Evolutionary conservation across 2,329 filamentous ascomycete genomes (phyloP).

Genomic region (Aspergillus pseudoglaucus): DNA sequence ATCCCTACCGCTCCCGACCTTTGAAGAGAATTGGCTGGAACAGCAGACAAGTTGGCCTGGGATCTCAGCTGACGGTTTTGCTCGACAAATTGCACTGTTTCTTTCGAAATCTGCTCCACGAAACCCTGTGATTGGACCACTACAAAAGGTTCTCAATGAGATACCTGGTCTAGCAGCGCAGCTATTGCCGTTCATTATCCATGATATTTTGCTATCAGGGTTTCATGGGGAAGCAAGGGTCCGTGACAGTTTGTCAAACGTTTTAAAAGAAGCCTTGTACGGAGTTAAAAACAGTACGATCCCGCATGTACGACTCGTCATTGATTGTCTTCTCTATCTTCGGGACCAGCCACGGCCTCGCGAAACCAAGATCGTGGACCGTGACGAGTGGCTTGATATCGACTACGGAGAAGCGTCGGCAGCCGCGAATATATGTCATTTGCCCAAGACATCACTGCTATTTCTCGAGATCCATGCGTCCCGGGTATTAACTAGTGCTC

Average conservation of each 20-base stretch:
- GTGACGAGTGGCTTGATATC: constrained; percentile 77
- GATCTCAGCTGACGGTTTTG: constrained; percentile 26
- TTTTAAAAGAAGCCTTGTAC: constrained; percentile 59
- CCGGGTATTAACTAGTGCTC: constrained; percentile 51
- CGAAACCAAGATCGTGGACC: constrained; percentile 72
- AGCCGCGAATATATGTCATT: constrained; percentile 69
- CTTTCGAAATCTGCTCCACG: constrained; percentile 55
- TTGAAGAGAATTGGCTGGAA: constrained; percentile 14
- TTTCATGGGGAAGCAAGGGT: constrained; percentile 54
- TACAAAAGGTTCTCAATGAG: constrained; percentile 59
- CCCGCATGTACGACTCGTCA: constrained; percentile 63
- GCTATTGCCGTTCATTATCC: constrained; percentile 76
- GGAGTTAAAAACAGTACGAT: constrained; percentile 38
- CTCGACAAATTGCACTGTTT: constrained; percentile 33
- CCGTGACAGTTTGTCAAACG: constrained; percentile 58
- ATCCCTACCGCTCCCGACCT: constrained; percentile 13
- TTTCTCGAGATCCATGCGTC: constrained; percentile 69
- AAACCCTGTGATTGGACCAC: constrained; percentile 62
- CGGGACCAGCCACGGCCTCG: constrained; percentile 68
- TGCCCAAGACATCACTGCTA: constrained; percentile 80
- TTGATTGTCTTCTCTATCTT: constrained; percentile 81
- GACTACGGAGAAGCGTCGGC: constrained; percentile 64
- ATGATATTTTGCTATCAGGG: constrained; percentile 68
- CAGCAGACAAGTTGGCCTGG: constrained; percentile 11
- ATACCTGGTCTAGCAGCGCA: constrained; percentile 65